A percentile compares a stretch with the other conserved stretches of the same genome.
These are phyloP conservation scores for Annona squamosa DNA, from an alignment of 164 flowering plant species.

Conservation along the genomic window DNA sequence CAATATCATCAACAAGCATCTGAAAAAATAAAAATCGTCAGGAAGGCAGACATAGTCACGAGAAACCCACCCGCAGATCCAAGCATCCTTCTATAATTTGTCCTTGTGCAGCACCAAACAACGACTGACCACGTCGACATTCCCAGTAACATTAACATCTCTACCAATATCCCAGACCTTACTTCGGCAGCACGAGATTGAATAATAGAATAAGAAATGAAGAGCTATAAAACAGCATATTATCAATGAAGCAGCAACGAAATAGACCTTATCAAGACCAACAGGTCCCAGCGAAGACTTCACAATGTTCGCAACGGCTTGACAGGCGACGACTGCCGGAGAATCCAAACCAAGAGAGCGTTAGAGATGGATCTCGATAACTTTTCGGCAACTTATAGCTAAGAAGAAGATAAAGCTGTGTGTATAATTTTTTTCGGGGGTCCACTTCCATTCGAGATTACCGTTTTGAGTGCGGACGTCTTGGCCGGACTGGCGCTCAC, in stretches of 20 bases:
- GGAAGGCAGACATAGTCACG: neutral
- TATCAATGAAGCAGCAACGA: neutral
- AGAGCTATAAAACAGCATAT: neutral
- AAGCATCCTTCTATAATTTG: no score
- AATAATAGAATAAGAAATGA: neutral
- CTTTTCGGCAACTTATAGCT: neutral
- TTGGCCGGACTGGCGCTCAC: slow-evolving; percentile 94
- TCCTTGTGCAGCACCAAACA: neutral
- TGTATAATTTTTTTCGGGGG: neutral
- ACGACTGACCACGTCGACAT: neutral
- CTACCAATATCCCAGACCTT: neutral
- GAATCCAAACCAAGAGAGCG: neutral
- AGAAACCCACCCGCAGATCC: neutral
- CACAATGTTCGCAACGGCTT: slow-evolving; percentile 85
- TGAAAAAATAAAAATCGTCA: slow-evolving; percentile 18
- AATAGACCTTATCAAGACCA: slow-evolving; percentile 84
- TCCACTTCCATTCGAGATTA: slow-evolving; percentile 13
- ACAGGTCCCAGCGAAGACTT: slow-evolving; percentile 95
- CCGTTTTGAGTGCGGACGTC: slow-evolving; percentile 99
- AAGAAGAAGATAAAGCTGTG: neutral
- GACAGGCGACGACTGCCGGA: slow-evolving; percentile 77
- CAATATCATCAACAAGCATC: slow-evolving; percentile 99
- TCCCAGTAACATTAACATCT: neutral
- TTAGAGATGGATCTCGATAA: neutral
- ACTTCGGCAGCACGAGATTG: neutral